Conservation (phyloP, 805 yeast genomes). For the Cephaloascus albidus region DNA sequence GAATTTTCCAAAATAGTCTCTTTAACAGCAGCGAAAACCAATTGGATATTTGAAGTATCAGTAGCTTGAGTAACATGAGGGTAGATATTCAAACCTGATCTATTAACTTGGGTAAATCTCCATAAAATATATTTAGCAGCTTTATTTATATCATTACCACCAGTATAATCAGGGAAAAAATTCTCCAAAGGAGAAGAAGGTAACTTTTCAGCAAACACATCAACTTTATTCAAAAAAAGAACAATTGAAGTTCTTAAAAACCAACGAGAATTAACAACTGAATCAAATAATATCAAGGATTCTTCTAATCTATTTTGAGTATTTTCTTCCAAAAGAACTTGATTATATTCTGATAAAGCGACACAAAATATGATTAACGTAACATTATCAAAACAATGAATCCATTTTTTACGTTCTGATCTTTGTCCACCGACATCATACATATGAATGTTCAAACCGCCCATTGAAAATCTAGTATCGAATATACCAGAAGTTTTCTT, state of each 20-base stretch:
- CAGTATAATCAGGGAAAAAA: constrained; percentile 73
- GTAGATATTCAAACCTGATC: constrained; percentile 72
- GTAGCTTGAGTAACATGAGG: constrained; percentile 95
- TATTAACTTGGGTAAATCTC: constrained; percentile 53
- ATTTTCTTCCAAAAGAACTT: constrained; percentile 82
- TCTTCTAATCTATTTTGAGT: constrained; percentile 87
- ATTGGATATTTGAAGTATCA: constrained; percentile 78
- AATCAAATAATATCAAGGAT: constrained; percentile 73
- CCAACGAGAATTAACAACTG: constrained; percentile 80
- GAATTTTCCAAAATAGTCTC: constrained; percentile 74
- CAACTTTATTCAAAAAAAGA: constrained; percentile 82
- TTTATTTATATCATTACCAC: constrained; percentile 55
- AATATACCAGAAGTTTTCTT: constrained; percentile 90
- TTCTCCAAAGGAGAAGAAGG: constrained; percentile 52
- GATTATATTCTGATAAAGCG: constrained; percentile 90
- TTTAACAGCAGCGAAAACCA: constrained; percentile 78
- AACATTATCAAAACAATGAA: constrained; percentile 86
- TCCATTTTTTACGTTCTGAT: constrained; percentile 88
- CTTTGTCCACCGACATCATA: constrained; percentile 97
- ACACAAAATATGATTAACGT: constrained; percentile 82
- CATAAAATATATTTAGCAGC: constrained; percentile 64
- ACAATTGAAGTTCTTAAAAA: constrained; percentile 81
- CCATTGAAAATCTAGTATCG: constrained; percentile 73
- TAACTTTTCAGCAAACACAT: constrained; percentile 68
- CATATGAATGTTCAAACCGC: constrained; percentile 38